Percentiles rank a stretch among this genome's conserved stretches.
phyloP scores from a whole-genome alignment of 371 early-diverging fungal species.

The Mortierella sp. region DNA sequence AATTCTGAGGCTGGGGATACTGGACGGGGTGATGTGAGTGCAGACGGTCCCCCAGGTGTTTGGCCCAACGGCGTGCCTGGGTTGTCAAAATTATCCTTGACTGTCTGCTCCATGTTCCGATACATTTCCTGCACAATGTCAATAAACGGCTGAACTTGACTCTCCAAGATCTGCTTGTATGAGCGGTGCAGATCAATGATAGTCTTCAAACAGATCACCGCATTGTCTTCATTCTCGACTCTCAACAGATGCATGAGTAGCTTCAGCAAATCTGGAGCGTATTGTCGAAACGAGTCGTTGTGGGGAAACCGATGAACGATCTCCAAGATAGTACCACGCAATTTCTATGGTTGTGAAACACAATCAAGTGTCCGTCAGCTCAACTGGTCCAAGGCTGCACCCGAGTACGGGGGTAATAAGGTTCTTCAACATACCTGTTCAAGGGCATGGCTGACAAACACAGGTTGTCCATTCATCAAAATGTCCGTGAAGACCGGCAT shows the following conservation, averaged over 20 bases:
- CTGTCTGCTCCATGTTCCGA: constrained; percentile 87
- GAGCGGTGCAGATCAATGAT: constrained; percentile 94
- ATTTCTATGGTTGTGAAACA: constrained; percentile 70
- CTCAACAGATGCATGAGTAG: constrained; percentile 83
- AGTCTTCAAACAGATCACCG: constrained; percentile 90
- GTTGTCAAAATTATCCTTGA: constrained; percentile 82
- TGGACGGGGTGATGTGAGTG: constrained; percentile 76
- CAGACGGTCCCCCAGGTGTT: constrained; percentile 65
- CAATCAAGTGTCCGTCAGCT: not conserved
- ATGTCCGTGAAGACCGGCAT: constrained; percentile 88
- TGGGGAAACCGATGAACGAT: constrained; percentile 93
- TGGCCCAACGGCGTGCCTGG: constrained; percentile 66
- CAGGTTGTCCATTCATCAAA: constrained; percentile 79
- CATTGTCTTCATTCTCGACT: constrained; percentile 97
- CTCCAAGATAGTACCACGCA: constrained; percentile 91
- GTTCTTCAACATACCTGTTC: constrained; percentile 85
- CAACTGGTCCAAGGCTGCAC: no score
- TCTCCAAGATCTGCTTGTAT: constrained; percentile 84
- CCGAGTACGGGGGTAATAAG: no score
- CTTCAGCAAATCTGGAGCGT: constrained; percentile 67
- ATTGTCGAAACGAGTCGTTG: constrained; percentile 78
- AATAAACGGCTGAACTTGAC: constrained; percentile 89
- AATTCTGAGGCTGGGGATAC: constrained; percentile 82
- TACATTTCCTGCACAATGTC: constrained; percentile 94
- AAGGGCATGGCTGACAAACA: constrained; percentile 81